Base-by-base conservation (phyloP, 148 eudicot genomes). In the Camellia japonica region DNA sequence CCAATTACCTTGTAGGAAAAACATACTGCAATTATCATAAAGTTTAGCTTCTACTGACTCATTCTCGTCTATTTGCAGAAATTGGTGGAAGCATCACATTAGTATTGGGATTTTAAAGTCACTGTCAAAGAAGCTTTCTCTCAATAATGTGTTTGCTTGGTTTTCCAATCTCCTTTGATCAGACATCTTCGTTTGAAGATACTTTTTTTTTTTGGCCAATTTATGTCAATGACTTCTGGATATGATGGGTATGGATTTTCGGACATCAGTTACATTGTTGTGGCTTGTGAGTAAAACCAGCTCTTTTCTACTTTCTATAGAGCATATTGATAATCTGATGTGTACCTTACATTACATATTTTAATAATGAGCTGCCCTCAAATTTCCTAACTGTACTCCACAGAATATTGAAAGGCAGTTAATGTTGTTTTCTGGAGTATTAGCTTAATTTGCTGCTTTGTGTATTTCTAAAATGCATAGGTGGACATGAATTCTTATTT, bases 71-170 rank as follows among this genome's bases (percentile, higher is more conserved):
- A 4, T 74, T 18, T 72, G 84, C 85, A 85, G 85, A 79, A 76
- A 73, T 77, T 79, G 84, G 91, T 63, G 13, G 91, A 88, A 75
- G 91, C 93, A 71, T 73, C 85, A 68, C 86, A 90, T 14, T 88
- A 90, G 79, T 82, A 20, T 71, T 47, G 84, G 19, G n/a, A 54
- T 12, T 73, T 20, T 23, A 12, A 41, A n/a, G 58, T 59, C 46
- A 38, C 59, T 47, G 19, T 74, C 14, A 0, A 20, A 23, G 77
- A 73, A 58, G 65, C 60, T 69, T 74, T 52, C 56, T 41, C 51
- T 67, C 23, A 84, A 84, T 84, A 82, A 80, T 54, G 30, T 74
- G 74, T 65, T 71, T 55, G 55, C 47, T 15, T 69, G 60, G 67
- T 41, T 73, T 68, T 71, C 62, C 70, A 59, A 68, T 65, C 60